phyloP scores from a whole-genome alignment of 179 eudicot genomes.

The Actinidia chinensis region DNA sequence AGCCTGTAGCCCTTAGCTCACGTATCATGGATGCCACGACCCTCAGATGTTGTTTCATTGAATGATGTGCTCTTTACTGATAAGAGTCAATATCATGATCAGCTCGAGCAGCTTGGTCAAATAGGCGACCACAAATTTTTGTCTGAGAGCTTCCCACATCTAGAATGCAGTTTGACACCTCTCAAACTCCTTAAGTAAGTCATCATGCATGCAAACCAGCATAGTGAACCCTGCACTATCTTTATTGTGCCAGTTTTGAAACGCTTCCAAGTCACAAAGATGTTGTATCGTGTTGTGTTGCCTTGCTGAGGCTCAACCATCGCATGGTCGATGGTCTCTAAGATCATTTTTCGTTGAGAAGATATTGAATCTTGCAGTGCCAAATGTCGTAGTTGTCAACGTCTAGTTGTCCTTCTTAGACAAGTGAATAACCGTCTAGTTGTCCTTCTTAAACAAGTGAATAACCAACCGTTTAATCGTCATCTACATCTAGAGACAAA shows the following conservation, averaged over 20 bases:
- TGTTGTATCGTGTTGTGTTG: neutral
- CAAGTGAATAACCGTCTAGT: neutral
- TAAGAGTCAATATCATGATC: neutral
- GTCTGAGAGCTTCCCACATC: neutral
- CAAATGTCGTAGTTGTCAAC: neutral
- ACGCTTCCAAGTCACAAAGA: neutral
- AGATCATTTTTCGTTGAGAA: neutral
- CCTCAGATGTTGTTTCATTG: neutral
- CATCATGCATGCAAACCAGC: neutral
- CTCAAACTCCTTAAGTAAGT: neutral
- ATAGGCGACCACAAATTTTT: neutral
- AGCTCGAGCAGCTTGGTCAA: neutral
- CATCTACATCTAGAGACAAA: neutral
- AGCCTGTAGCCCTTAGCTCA: neutral
- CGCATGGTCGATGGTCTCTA: neutral
- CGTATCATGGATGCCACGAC: neutral
- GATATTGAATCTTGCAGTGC: neutral
- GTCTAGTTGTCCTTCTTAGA: neutral
- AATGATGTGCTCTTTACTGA: too few species aligned
- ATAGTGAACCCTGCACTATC: neutral
- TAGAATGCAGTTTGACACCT: neutral
- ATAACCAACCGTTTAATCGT: neutral
- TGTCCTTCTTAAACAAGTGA: neutral
- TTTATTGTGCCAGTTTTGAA: neutral
- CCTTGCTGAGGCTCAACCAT: neutral